Evolutionary conservation across 805 yeast genomes (phyloP).

Genomic region (Pichia cephalocereana): DNA sequence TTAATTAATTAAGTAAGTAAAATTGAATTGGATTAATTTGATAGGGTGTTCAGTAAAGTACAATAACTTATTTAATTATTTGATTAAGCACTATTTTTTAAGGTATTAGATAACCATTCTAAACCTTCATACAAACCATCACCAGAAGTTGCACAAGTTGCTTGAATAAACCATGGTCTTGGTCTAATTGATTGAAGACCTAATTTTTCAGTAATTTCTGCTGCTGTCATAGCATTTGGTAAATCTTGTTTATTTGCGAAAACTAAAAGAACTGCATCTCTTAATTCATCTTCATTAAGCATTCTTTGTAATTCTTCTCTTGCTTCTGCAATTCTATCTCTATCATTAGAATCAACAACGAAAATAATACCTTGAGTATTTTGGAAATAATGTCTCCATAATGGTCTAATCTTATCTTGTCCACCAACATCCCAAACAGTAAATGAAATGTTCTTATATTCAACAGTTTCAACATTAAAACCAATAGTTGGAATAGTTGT

Average conservation of each 20-base stretch:
- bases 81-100: slow-evolving; percentile 51
- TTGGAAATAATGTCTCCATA: slow-evolving; percentile 99
- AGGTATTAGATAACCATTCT: slow-evolving; percentile 90
- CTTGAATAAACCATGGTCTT: slow-evolving; percentile 99
- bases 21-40: background rate
- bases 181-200: slow-evolving; percentile 96
- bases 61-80: background rate
- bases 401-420: slow-evolving; percentile 97
- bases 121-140: slow-evolving; percentile 97
- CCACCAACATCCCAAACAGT: slow-evolving; percentile 99
- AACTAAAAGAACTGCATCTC: slow-evolving; percentile 90
- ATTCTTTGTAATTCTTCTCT: slow-evolving; percentile 97
- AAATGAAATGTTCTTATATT: slow-evolving; percentile 92
- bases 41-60: too few relatives aligned
- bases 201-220: slow-evolving; percentile 94
- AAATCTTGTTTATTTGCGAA: slow-evolving; percentile 98
- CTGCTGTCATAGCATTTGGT: slow-evolving; percentile 98
- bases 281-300: slow-evolving; percentile 96
- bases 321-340: slow-evolving; percentile 96
- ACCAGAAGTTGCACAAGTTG: slow-evolving; percentile 98
- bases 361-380: slow-evolving; percentile 98
- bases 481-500: slow-evolving; percentile 97
- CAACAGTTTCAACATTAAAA: slow-evolving; percentile 95
- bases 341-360: slow-evolving; percentile 95
- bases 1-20: background rate